Evolutionary conservation across 2,329 filamentous ascomycete species (phyloP), one percentile per base, ranked within the genome.

Genomic region (Calonectria hongkongensis): DNA sequence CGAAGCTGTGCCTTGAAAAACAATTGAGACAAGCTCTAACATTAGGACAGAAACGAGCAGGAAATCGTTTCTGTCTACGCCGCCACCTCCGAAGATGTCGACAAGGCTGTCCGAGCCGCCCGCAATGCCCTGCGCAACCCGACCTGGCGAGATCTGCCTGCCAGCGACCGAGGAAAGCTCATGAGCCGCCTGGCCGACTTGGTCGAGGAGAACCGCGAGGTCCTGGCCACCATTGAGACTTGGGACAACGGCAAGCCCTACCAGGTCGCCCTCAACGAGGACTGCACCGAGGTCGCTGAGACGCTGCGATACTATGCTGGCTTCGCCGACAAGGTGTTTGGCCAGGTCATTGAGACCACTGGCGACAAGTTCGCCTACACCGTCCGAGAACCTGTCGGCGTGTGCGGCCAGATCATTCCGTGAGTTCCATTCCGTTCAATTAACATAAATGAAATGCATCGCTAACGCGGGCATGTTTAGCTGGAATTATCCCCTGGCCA

Each of bases 211-310:
- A 88, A 97, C 82, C 88, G 87, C 33, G 87, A 87, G 73, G 80
- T 81, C 1, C 80, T 89, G 25, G 85, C 86, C 43, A 85, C 86
- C 15, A 85, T 89, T 58, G 94, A 97, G 85, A 93, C 94, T 0
- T 93, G 94, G 88, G 94, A 97, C 83, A 96, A 95, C 79, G 72
- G 94, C 81, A 95, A 96, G 83, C 92, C 94, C 4, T 94, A 94
- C 82, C 84, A 86, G 2, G 91, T 92, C 15, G 87, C 94, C 0
- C 80, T 92, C n/a, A 88, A 87, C 50, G 93, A 93, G 65, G 94
- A 96, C 79, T 83, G 95, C 10, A 79, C 82, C 27, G 85, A 88
- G 70, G 82, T 85, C 33, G 77, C 84, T 36, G 82, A 83, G 30
- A 83, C 93, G 15, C 85, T 92, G 67, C 92, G 91, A 77, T 96